Evolutionary conservation across 345 rosid species (phyloP).

Genomic region (Brassica nigra): DNA sequence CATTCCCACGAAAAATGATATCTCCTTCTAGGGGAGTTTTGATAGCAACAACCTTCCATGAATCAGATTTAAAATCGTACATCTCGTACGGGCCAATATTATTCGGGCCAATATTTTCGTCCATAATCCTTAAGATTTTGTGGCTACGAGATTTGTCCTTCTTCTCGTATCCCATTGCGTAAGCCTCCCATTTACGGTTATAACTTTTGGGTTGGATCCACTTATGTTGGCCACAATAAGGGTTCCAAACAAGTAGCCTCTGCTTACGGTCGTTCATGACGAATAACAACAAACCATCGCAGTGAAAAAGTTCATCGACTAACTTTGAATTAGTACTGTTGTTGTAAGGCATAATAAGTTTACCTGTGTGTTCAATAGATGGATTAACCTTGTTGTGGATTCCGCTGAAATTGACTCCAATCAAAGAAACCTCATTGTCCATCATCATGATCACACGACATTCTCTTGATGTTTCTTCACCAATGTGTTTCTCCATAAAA

Average conservation of each 20-base stretch:
- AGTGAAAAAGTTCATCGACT: too few species aligned
- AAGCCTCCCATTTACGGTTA: too few species aligned
- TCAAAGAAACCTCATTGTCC: neutral
- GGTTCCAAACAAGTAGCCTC: neutral
- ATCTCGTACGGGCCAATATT: neutral
- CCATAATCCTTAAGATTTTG: neutral
- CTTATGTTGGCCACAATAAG: too few species aligned
- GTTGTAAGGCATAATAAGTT: neutral
- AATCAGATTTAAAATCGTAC: neutral
- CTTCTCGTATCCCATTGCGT: neutral
- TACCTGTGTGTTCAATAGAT: neutral
- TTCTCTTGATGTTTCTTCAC: neutral
- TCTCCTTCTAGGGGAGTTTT: neutral
- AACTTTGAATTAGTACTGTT: too few species aligned
- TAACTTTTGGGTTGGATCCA: too few species aligned
- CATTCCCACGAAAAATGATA: neutral
- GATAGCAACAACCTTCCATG: too few species aligned
- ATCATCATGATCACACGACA: neutral
- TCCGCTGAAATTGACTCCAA: neutral
- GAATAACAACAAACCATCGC: too few species aligned
- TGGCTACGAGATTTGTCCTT: neutral
- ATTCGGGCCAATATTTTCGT: neutral
- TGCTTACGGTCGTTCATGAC: neutral
- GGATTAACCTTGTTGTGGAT: neutral
- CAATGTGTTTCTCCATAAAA: neutral